These are phyloP conservation scores for Akanthomyces uredinophilus DNA, from an alignment of 2,329 filamentous ascomycete genomes.

Conservation along the genomic window DNA sequence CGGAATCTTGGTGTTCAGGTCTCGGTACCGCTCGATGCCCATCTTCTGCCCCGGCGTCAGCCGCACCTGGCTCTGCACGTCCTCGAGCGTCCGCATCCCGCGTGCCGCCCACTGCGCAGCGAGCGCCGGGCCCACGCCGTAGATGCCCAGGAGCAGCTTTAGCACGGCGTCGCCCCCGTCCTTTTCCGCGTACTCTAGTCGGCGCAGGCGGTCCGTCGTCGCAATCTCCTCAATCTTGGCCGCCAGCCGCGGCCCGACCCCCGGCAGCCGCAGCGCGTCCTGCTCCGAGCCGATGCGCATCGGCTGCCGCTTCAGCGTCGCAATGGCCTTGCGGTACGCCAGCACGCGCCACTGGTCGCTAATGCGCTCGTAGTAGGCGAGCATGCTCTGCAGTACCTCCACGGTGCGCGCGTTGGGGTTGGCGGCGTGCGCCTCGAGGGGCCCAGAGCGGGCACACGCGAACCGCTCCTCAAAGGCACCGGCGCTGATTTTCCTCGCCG, in stretches of 20 bases:
- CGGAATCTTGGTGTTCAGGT: constrained; percentile 75
- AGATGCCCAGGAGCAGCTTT: constrained; percentile 69
- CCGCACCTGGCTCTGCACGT: constrained; percentile 54
- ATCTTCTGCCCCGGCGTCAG: constrained; percentile 67
- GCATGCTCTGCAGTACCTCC: constrained; percentile 71
- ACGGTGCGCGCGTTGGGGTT: constrained; percentile 76
- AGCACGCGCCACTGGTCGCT: constrained; percentile 71
- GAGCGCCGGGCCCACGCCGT: constrained; percentile 67
- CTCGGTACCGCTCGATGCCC: constrained; percentile 73
- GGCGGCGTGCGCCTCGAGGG: constrained; percentile 34
- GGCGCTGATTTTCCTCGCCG: constrained; percentile 18
- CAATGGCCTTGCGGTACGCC: constrained; percentile 73
- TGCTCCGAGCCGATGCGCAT: constrained; percentile 60
- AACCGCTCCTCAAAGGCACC: constrained; percentile 44
- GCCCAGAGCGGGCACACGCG: constrained; percentile 49
- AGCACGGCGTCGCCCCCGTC: constrained; percentile 60
- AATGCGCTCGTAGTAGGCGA: constrained; percentile 68
- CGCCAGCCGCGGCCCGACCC: constrained; percentile 68
- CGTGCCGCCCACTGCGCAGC: constrained; percentile 72
- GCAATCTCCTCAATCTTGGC: constrained; percentile 88
- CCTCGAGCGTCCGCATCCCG: constrained; percentile 69
- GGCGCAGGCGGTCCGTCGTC: constrained; percentile 62
- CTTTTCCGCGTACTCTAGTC: constrained; percentile 63
- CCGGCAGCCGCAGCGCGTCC: constrained; percentile 62
- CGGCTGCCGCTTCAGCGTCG: constrained; percentile 62